These are phyloP conservation scores for Aureobasidium sp. DNA, from an alignment of 2,329 filamentous ascomycete species.

Conservation along the genomic window DNA sequence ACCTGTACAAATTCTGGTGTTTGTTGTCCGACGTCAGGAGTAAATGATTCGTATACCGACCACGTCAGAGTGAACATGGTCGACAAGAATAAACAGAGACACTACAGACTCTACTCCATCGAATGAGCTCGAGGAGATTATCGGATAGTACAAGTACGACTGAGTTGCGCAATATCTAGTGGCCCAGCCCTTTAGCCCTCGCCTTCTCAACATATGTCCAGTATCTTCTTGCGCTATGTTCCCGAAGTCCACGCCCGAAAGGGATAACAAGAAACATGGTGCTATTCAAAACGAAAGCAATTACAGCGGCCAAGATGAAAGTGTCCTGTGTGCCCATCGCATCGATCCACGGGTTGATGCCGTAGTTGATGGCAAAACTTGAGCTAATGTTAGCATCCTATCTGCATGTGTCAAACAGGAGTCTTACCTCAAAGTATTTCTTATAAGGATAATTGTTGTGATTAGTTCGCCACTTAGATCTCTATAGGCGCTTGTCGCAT, in stretches of 20 bases:
- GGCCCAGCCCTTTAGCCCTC: conserved; percentile 6
- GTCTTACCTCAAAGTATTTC: conserved; percentile 35
- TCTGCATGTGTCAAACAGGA: neutral
- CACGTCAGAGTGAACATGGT: neutral
- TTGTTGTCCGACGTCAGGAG: neutral
- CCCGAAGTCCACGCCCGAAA: neutral
- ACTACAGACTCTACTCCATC: neutral
- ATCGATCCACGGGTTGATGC: conserved; percentile 39
- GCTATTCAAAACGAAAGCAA: neutral
- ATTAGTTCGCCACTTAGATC: conserved; percentile 40
- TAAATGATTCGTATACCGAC: neutral
- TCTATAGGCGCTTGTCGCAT: conserved; percentile 7
- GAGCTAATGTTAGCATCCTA: neutral
- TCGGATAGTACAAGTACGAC: neutral
- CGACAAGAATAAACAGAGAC: neutral
- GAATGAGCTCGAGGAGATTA: neutral
- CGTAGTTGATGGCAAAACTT: conserved; percentile 39
- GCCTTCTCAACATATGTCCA: conserved; percentile 12
- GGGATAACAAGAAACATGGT: conserved; percentile 6
- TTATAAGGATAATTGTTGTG: conserved; percentile 37
- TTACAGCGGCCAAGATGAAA: conserved; percentile 34
- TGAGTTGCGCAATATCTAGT: neutral
- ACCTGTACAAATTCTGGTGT: neutral
- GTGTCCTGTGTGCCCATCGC: conserved; percentile 35
- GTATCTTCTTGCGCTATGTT: conserved; percentile 7